phyloP scores from a whole-genome alignment of 257 asterid genomes.

The Gentiana dahurica region DNA sequence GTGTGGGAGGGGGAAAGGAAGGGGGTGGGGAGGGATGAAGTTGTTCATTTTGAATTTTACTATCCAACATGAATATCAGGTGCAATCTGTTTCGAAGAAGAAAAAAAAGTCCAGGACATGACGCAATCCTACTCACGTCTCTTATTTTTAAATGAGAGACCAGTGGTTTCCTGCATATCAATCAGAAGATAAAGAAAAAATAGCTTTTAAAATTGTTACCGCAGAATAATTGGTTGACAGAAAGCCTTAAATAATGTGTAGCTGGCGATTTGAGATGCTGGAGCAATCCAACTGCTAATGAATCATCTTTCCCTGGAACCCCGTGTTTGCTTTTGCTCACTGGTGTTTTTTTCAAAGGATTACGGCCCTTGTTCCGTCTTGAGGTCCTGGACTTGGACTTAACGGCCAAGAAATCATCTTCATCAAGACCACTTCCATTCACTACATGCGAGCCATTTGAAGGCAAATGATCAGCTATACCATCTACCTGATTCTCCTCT shows the following conservation, averaged over 20 bases:
- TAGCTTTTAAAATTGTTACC: conserved; percentile 33
- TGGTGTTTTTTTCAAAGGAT: conserved; percentile 27
- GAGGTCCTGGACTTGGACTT: conserved; percentile 27
- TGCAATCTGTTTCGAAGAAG: no score
- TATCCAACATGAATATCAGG: no score
- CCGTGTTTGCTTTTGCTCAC: conserved; percentile 14
- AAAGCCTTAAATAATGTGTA: conserved; percentile 60
- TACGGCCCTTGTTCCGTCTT: conserved; percentile 59
- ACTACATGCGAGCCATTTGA: conserved; percentile 32
- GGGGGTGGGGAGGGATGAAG: no score
- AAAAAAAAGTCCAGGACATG: no score
- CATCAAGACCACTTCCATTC: conserved; percentile 22
- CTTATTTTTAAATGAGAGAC: no score
- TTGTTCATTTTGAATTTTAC: no score
- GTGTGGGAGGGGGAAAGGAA: no score
- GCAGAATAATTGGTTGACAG: conserved; percentile 70
- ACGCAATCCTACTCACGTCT: no score
- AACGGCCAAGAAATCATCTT: conserved; percentile 19
- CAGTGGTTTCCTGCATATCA: neutral
- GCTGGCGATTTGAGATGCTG: conserved; percentile 55
- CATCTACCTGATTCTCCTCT: conserved; percentile 41
- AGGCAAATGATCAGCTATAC: conserved; percentile 21
- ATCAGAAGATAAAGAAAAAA: neutral
- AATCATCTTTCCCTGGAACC: conserved; percentile 26
- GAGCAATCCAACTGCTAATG: conserved; percentile 36